These are phyloP conservation scores for Nothophytophthora sp. DNA, from an alignment of 352 stramenopile species.

Conservation along the genomic window DNA sequence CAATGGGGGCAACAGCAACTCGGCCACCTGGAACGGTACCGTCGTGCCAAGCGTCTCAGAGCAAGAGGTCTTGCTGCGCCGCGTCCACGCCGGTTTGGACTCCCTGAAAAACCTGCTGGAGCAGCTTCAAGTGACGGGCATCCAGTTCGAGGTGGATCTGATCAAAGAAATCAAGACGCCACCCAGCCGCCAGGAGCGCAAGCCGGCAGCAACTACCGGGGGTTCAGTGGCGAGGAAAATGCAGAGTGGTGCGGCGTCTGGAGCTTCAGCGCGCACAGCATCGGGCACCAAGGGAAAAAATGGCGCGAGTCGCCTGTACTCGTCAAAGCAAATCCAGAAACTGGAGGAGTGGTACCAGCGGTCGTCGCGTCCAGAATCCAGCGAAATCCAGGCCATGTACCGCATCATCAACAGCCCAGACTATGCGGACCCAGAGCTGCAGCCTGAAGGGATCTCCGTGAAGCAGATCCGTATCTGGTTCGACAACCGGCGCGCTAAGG, in stretches of 20 bases:
- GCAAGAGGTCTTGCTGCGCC: slow-evolving; percentile 50
- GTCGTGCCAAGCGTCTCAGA: slow-evolving; percentile 20
- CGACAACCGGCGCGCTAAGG: slow-evolving; percentile 84
- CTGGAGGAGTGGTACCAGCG: slow-evolving; percentile 90
- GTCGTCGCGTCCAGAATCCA: slow-evolving; percentile 76
- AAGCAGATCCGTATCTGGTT: slow-evolving; percentile 91
- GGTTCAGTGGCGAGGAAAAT: slow-evolving; percentile 24
- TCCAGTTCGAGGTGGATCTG: slow-evolving; percentile 84
- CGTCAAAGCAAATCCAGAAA: slow-evolving; percentile 86
- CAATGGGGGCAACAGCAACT: slow-evolving; percentile 15
- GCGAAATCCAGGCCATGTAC: slow-evolving; percentile 91
- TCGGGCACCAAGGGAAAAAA: slow-evolving; percentile 67
- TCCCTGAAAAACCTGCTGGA: slow-evolving; percentile 77
- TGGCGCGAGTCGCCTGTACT: slow-evolving; percentile 83
- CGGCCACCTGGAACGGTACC: slow-evolving; percentile 10
- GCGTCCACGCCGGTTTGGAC: slow-evolving; percentile 53
- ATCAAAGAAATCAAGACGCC: slow-evolving; percentile 78
- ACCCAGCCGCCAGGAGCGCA: slow-evolving; percentile 54
- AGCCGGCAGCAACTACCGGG: slow-evolving; percentile 19
- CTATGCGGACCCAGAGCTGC: slow-evolving; percentile 81
- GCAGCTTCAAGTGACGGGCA: slow-evolving; percentile 76
- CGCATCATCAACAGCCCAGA: slow-evolving; percentile 86
- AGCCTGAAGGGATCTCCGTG: slow-evolving; percentile 84
- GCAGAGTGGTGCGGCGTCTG: slow-evolving; percentile 18
- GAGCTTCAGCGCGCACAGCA: slow-evolving; percentile 33